Evolutionary conservation across 257 asterid genomes (phyloP).

Genomic region (Solanum rostratum): DNA sequence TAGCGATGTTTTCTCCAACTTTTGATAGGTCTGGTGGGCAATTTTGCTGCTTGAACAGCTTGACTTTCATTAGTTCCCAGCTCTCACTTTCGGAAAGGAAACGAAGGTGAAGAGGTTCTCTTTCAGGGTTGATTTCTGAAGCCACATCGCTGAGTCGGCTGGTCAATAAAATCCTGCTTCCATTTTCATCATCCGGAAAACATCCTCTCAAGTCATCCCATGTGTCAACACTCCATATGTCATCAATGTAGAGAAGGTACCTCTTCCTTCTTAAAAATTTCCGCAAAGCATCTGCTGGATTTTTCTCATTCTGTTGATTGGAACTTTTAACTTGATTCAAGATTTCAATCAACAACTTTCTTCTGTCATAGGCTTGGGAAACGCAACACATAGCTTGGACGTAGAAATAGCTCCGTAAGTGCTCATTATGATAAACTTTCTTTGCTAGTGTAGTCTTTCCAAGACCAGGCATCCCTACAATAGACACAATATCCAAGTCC

Average conservation of each 20-base stretch:
- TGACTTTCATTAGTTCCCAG: slow-evolving; percentile 1
- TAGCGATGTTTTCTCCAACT: not conserved
- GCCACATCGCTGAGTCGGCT: not conserved
- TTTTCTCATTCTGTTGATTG: not conserved
- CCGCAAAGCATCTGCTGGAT: not conserved
- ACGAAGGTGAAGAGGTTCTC: not conserved
- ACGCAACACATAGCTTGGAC: not conserved
- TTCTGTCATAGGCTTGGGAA: not conserved
- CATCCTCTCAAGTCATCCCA: not conserved
- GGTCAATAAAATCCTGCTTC: slow-evolving; percentile 5
- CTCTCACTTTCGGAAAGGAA: not conserved
- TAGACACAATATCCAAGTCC: not conserved
- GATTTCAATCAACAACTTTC: not conserved
- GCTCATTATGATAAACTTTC: not conserved
- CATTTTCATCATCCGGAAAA: not conserved
- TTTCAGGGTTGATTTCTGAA: not conserved
- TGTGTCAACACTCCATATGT: not conserved
- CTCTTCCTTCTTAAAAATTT: not conserved
- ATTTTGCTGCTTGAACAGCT: not conserved
- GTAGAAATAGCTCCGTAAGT: not conserved
- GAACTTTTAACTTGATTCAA: not conserved
- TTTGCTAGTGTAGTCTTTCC: slow-evolving; percentile 1
- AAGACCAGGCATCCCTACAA: slow-evolving; percentile 10
- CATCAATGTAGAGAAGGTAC: slow-evolving; percentile 10
- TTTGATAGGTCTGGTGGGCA: not conserved